Base-by-base conservation (phyloP, 176 grass and related monocot species). In the Eragrostis nindensis region DNA sequence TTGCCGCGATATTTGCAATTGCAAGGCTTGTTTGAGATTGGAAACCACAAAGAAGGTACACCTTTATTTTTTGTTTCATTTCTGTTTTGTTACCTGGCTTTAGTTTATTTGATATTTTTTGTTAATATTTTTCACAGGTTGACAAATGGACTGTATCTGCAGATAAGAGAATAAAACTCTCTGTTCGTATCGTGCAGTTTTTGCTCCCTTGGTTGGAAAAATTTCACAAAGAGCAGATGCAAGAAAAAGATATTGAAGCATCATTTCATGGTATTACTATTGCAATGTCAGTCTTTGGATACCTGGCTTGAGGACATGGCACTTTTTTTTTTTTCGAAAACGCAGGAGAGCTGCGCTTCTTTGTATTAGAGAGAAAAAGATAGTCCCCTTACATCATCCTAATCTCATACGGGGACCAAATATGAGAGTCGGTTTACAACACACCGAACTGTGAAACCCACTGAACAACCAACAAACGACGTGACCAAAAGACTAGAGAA, bases 191-290 rank as follows among this genome's bases (percentile, higher is more conserved):
- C 52, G 12, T 79, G 7, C 57, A 26, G 44, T 89, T 83, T 52
- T 36, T 94, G 41, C 85, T 92, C 41, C 92, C 92, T 66, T 94
- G 92, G 92, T 59, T 98, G 70, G 86, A 87, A 84, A 60, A 87
- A 30, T 66, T 94, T 18, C 78, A 79, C 24, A 66, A 83, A 29
- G 90, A 91, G 64, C 95, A 93, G 78, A 79, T 63, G 62, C 21
- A 30, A 71, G 95, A 98, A 84, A 98, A 73, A 80, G 24, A 8
- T 82, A 21, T 84, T 15, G 95, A 98, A 75, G 92, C 95, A 19
- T 63, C 61, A n/a, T 87, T 91, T 71, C 42, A 42, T 89, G 88
- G 95, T 98, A 92, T 32, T 69, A 22, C 64, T 15, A 66, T n/a
- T n/a, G 29, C 39, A 77, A 13, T 11, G 22, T 0, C 15, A 50